Evolutionary conservation across 805 yeast genomes (phyloP), one percentile per base, ranked within the genome.

Genomic region (Starmerella bombicola): DNA sequence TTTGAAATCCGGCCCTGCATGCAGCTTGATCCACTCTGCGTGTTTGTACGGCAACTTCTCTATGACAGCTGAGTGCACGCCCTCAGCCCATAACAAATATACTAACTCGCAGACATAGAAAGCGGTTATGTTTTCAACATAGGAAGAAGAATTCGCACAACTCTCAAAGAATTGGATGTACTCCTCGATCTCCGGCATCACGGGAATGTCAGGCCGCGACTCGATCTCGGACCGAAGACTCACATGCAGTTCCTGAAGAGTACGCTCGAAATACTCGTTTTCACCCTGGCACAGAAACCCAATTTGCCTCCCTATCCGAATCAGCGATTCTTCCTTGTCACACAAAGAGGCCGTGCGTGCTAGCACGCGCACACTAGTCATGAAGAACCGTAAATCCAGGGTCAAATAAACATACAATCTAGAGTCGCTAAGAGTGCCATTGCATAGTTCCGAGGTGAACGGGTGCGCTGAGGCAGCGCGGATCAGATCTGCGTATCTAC

Each of bases 11-110:
- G 34, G 33, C 6, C 50, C 50, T 3, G 36, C 15, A 38, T 47
- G 50, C n/a, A 47, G 40, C 13, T 38, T 24, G 9, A 47, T 35
- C 50, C 50, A 47, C 24, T 49, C 49, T 22, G 22, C 25, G 40
- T 46, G 50, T 36, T 47, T 42, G 19, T 22, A 41, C 20, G 18
- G 21, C 16, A 45, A 39, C 20, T 36, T 24, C 6, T 23, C 33
- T 4, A 40, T 36, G n/a, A 15, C 15, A 13, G 18, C 18, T 4
- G 6, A 13, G 17, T 38, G 39, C 3, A 26, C 17, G 13, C 25
- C 21, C 37, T 45, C 40, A 7, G 50, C 50, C 50, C 50, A 47
- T 19, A 20, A 9, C 24, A 46, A 26, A 35, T 47, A 47, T 13
- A 45, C 35, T 8, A 36, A 33, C 31, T 47, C 50, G 37, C 37